Conservation (phyloP, 2,329 filamentous ascomycete genomes). For the Fusarium sp. region DNA sequence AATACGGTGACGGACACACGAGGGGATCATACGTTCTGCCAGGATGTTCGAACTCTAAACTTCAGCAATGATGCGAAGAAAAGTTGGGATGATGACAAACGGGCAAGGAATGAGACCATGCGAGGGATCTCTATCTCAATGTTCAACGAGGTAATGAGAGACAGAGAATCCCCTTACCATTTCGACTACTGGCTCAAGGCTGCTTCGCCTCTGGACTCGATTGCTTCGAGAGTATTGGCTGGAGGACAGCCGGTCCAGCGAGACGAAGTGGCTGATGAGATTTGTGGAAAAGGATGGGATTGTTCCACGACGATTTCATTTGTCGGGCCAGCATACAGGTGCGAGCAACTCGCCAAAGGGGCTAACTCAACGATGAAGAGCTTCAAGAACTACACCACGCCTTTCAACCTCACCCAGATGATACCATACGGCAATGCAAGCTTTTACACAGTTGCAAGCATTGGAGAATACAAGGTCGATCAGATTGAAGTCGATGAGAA, state of each 20-base stretch:
- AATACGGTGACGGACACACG: slow-evolving; percentile 9
- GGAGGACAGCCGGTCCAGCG: slow-evolving; percentile 26
- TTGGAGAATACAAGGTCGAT: slow-evolving; percentile 25
- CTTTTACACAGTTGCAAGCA: slow-evolving; percentile 11
- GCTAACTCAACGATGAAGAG: slow-evolving; percentile 1
- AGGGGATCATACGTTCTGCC: slow-evolving; percentile 12
- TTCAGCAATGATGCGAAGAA: slow-evolving; percentile 31
- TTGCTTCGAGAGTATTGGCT: slow-evolving; percentile 27
- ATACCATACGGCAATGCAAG: slow-evolving; percentile 27
- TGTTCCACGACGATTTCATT: slow-evolving; percentile 37
- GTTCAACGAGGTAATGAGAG: slow-evolving; percentile 18
- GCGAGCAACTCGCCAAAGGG: slow-evolving; percentile 20
- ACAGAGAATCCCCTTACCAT: not conserved
- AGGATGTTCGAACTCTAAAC: slow-evolving; percentile 34
- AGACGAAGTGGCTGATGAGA: slow-evolving; percentile 25
- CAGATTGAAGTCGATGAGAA: slow-evolving; percentile 16
- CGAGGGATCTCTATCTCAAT: slow-evolving; percentile 26
- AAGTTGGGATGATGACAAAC: slow-evolving; percentile 15
- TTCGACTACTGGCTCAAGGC: slow-evolving; percentile 36
- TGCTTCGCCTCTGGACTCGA: slow-evolving; percentile 18
- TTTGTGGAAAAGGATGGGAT: slow-evolving; percentile 38
- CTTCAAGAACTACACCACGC: slow-evolving; percentile 7
- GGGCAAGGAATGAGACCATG: slow-evolving; percentile 13
- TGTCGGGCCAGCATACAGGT: slow-evolving; percentile 37
- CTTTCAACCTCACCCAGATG: slow-evolving; percentile 30